phyloP scores from a whole-genome alignment of 805 yeast genomes.

The Saccharomycopsis vini region DNA sequence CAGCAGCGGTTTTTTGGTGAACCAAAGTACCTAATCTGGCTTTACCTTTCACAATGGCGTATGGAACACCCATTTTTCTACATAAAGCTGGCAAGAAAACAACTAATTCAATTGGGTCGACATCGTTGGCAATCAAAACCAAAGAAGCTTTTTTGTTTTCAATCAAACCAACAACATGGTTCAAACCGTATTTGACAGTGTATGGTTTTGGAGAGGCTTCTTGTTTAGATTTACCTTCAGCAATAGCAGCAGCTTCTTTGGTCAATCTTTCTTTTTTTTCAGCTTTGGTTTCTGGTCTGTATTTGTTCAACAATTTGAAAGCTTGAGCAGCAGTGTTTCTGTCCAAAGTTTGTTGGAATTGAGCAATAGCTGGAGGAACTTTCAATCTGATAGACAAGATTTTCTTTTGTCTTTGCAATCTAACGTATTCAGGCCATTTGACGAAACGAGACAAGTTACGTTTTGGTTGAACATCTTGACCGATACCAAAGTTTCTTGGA shows the following conservation, averaged over 20 bases:
- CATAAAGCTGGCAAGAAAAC: slow-evolving; percentile 97
- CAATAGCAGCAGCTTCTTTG: slow-evolving; percentile 98
- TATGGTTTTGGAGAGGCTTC: slow-evolving; percentile 96
- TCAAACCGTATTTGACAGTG: slow-evolving; percentile 95
- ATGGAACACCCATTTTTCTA: slow-evolving; percentile 99
- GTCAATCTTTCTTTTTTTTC: slow-evolving; percentile 99
- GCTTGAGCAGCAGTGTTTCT: slow-evolving; percentile 98
- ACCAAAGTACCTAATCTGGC: slow-evolving; percentile 97
- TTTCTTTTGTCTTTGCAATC: slow-evolving; percentile 98
- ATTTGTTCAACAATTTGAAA: slow-evolving; percentile 96
- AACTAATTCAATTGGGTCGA: slow-evolving; percentile 97
- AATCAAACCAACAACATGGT: slow-evolving; percentile 94
- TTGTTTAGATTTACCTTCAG: slow-evolving; percentile 95
- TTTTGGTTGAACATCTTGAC: slow-evolving; percentile 92
- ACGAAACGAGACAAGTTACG: slow-evolving; percentile 95
- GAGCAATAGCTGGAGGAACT: slow-evolving; percentile 98
- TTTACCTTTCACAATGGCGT: slow-evolving; percentile 97
- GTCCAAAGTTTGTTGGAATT: slow-evolving; percentile 93
- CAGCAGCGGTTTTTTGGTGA: slow-evolving; percentile 96
- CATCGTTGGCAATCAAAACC: slow-evolving; percentile 96
- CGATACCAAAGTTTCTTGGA: slow-evolving; percentile 93
- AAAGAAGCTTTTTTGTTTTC: slow-evolving; percentile 99
- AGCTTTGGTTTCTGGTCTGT: slow-evolving; percentile 95
- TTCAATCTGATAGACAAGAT: slow-evolving; percentile 89
- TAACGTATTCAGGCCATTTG: slow-evolving; percentile 98